A percentile compares a stretch with the other conserved stretches of the same genome.
These are phyloP conservation scores for Mycena latifolia DNA, from an alignment of 768 basidiomycete genomes.

Conservation along the genomic window DNA sequence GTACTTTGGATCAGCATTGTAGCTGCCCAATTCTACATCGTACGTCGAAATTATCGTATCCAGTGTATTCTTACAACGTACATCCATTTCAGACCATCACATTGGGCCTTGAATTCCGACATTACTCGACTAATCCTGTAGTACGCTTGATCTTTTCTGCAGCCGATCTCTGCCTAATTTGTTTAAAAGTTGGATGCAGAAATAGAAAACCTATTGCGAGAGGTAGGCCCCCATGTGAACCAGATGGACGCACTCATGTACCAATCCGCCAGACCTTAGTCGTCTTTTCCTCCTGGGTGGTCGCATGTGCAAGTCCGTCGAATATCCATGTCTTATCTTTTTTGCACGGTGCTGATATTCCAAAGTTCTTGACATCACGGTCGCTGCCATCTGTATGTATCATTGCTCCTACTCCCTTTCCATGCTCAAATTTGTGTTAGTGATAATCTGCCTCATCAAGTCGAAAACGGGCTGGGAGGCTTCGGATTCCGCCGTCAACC, in stretches of 20 bases:
- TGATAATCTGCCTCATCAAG: slow-evolving; percentile 28
- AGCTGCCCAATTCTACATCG: slow-evolving; percentile 56
- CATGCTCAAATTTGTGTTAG: slow-evolving; percentile 7
- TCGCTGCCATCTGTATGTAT: slow-evolving; percentile 32
- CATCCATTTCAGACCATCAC: slow-evolving; percentile 10
- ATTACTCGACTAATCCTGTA: slow-evolving; percentile 11
- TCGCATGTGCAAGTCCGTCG: slow-evolving; percentile 54
- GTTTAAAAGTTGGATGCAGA: slow-evolving; percentile 2
- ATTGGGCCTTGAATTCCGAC: slow-evolving; percentile 27
- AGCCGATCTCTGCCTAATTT: background rate
- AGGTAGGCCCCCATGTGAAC: slow-evolving; percentile 35
- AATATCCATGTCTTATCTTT: background rate
- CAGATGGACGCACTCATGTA: background rate
- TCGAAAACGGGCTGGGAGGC: slow-evolving; percentile 47
- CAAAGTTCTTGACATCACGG: slow-evolving; percentile 54
- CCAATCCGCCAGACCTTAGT: slow-evolving; percentile 48
- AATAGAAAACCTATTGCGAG: slow-evolving; percentile 41
- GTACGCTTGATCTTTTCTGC: background rate
- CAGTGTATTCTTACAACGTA: background rate
- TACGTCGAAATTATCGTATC: slow-evolving; percentile 28
- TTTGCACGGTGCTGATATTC: background rate
- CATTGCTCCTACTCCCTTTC: background rate
- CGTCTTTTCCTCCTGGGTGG: slow-evolving; percentile 61
- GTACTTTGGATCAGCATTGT: slow-evolving; percentile 48
- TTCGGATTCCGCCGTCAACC: slow-evolving; percentile 48